phyloP scores from a whole-genome alignment of 2,329 filamentous ascomycete species.

The Dactylellina haptotyla region DNA sequence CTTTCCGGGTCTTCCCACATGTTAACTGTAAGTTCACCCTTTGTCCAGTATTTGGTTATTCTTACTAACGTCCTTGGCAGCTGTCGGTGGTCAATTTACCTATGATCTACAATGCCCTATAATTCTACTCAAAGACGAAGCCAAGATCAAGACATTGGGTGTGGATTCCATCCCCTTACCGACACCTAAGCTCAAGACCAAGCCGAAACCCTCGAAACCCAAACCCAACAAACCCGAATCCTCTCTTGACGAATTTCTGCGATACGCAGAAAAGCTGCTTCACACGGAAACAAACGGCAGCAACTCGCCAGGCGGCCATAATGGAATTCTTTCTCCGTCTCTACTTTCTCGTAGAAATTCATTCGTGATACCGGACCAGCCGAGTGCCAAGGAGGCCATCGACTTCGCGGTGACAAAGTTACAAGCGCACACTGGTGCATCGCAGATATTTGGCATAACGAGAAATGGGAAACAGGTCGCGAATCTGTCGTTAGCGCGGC shows the following conservation, averaged over 20 bases:
- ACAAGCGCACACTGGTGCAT: conserved; percentile 70
- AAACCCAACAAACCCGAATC: conserved; percentile 54
- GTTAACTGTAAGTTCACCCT: conserved; percentile 72
- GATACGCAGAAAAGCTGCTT: conserved; percentile 80
- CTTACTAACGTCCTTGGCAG: no score
- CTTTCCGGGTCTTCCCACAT: conserved; percentile 90
- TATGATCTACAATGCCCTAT: conserved; percentile 96
- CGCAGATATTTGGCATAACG: conserved; percentile 80
- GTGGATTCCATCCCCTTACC: conserved; percentile 56
- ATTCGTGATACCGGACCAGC: conserved; percentile 65
- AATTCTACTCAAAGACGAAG: conserved; percentile 85
- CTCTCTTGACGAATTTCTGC: conserved; percentile 73
- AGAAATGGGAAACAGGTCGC: conserved; percentile 91
- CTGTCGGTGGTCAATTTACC: conserved; percentile 60
- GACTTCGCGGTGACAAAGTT: conserved; percentile 80
- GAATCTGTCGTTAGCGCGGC: conserved; percentile 86
- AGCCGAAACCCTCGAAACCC: conserved; percentile 41
- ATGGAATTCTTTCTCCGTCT: conserved; percentile 77
- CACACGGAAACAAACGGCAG: conserved; percentile 67
- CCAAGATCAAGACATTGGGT: conserved; percentile 70
- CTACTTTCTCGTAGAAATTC: conserved; percentile 69
- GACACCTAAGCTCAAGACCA: no score
- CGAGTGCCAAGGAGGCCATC: conserved; percentile 82
- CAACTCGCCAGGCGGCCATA: conserved; percentile 59
- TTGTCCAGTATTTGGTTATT: no score